phyloP scores from a whole-genome alignment of 805 yeast species.

The Candida oleophila region DNA sequence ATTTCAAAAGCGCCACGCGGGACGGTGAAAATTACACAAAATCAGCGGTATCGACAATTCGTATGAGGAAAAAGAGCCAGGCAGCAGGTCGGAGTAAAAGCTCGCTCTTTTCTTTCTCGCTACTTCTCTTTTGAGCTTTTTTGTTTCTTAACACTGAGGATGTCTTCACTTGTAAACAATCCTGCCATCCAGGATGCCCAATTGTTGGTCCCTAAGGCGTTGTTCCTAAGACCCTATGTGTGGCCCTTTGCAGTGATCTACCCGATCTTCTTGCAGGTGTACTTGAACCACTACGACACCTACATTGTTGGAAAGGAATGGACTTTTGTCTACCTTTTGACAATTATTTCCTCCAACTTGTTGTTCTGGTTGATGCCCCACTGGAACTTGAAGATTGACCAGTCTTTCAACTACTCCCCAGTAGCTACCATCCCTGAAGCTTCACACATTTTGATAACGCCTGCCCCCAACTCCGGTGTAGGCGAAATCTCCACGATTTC shows the following conservation, averaged over 20 bases:
- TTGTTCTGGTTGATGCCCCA: slow-evolving; percentile 87
- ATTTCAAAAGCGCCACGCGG: background rate
- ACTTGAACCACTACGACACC: slow-evolving; percentile 66
- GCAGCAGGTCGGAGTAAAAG: no score
- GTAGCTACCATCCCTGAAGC: slow-evolving; percentile 62
- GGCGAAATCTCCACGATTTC: slow-evolving; percentile 72
- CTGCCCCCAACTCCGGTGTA: slow-evolving; percentile 83
- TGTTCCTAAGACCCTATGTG: slow-evolving; percentile 67
- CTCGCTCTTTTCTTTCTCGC: background rate
- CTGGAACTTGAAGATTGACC: slow-evolving; percentile 78
- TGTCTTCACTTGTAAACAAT: slow-evolving; percentile 58
- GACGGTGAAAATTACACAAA: background rate
- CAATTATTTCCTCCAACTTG: slow-evolving; percentile 69
- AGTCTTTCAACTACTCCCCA: slow-evolving; percentile 62
- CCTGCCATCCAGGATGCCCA: slow-evolving; percentile 71
- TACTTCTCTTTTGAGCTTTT: no score
- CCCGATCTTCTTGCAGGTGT: slow-evolving; percentile 69
- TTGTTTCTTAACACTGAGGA: slow-evolving; percentile 7
- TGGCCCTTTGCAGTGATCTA: slow-evolving; percentile 80
- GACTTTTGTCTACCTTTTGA: slow-evolving; percentile 86
- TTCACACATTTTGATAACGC: slow-evolving; percentile 67
- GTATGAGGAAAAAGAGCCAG: no score
- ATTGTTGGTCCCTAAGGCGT: slow-evolving; percentile 67
- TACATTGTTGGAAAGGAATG: slow-evolving; percentile 90
- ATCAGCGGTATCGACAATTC: background rate